A percentile compares a stretch with the other conserved stretches of the same genome.
Conservation (phyloP, 331 rosid species). For the Spiraea crenata region DNA sequence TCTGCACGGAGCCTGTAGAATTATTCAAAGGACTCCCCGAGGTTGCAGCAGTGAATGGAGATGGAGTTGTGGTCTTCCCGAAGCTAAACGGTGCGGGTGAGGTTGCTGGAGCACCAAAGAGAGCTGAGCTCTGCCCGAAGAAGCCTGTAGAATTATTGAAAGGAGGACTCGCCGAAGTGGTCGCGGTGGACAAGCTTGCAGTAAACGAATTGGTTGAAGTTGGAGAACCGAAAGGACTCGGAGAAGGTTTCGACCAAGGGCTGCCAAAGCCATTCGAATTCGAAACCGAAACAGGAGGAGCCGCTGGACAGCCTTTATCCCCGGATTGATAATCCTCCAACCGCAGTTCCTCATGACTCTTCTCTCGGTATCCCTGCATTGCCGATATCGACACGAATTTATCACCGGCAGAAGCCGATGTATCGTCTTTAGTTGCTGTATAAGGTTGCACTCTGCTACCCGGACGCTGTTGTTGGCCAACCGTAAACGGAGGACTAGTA, state of each 20-base stretch:
- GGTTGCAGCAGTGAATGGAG: constrained; percentile 38
- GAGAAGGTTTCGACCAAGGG: constrained; percentile 53
- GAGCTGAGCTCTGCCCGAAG: constrained; percentile 41
- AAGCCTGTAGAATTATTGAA: constrained; percentile 42
- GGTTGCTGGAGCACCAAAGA: constrained; percentile 45
- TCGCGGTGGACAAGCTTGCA: constrained; percentile 24
- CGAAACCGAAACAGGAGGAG: constrained; percentile 35
- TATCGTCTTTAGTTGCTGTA: constrained; percentile 71
- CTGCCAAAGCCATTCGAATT: constrained; percentile 45
- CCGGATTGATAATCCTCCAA: constrained; percentile 96
- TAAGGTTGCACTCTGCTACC: constrained; percentile 78
- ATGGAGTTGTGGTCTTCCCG: constrained; percentile 44
- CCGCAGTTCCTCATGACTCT: constrained; percentile 93
- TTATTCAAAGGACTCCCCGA: neutral
- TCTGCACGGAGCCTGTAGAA: no score
- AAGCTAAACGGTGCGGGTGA: constrained; percentile 49
- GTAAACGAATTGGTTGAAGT: constrained; percentile 69
- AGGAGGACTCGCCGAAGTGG: constrained; percentile 23
- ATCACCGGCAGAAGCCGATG: constrained; percentile 36
- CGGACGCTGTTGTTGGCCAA: constrained; percentile 74
- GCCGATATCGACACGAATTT: constrained; percentile 89
- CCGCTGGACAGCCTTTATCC: constrained; percentile 85
- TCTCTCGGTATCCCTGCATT: constrained; percentile 80
- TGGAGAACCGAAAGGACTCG: constrained; percentile 63
- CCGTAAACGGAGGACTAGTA: constrained; percentile 67